Base-by-base conservation (phyloP, 78 protist genomes). In the Blattamonas nauphoetae region DNA sequence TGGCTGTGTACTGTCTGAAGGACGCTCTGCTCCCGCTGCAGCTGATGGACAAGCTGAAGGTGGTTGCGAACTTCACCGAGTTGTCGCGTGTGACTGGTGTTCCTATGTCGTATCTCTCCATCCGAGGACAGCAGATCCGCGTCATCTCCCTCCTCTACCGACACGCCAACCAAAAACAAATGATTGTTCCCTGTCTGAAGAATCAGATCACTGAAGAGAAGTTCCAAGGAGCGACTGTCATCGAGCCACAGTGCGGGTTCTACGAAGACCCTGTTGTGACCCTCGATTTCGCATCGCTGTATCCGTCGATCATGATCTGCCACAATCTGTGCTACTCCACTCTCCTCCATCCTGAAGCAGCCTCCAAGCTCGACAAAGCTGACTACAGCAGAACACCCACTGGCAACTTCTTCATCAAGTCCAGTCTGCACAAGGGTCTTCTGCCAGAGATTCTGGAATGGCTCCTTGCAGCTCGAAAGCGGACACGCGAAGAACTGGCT, bases 291-390 rank as follows among this genome's bases (percentile, higher is more conserved):
- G 89, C 98, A 5, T 93, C 97, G 80, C 96, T 98, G 77, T 98
- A 98, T 90, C 99, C 99, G 34, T 97, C 99, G 3, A 98, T 98
- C 88, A 98, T 98, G 99, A 96, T 97, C 96, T 99, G 99, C 4
- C 98, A 98, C 89, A 98, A 98, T 88, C 93, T 98, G 41, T 98
- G 99, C 91, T 98, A 98, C 85, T 90, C 98, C 1, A 98, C 99
- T 0, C 92, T 96, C 3, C 32, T 96, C n/a, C n/a, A n/a, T n/a
- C n/a, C n/a, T n/a, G n/a, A n/a, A n/a, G n/a, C n/a, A n/a, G n/a
- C n/a, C n/a, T n/a, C n/a, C n/a, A n/a, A n/a, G n/a, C n/a, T n/a
- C n/a, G n/a, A n/a, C n/a, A n/a, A n/a, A n/a, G n/a, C n/a, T n/a
- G n/a, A n/a, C n/a, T n/a, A n/a, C n/a, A n/a, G n/a, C n/a, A n/a